These are phyloP conservation scores for Bremia lactucae DNA, from an alignment of 352 stramenopile species.

Conservation along the genomic window DNA sequence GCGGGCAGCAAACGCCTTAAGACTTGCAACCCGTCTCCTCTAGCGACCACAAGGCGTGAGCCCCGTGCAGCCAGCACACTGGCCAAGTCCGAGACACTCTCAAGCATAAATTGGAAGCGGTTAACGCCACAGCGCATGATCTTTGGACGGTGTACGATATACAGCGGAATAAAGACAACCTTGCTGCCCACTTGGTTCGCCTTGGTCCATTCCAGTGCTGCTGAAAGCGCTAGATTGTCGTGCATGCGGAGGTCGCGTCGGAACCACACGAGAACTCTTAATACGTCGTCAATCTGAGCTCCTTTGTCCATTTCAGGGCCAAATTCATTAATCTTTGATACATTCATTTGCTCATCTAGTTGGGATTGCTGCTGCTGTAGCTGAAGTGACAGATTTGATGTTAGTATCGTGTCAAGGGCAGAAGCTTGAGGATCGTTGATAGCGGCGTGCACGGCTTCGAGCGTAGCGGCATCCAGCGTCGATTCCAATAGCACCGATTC, in stretches of 20 bases:
- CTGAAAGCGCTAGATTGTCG: slow-evolving; percentile 90
- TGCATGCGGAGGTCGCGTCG: slow-evolving; percentile 92
- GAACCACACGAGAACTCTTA: slow-evolving; percentile 85
- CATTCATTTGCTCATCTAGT: background rate
- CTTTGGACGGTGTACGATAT: slow-evolving; percentile 81
- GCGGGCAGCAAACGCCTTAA: slow-evolving; percentile 70
- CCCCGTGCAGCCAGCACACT: slow-evolving; percentile 52
- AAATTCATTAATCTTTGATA: slow-evolving; percentile 1
- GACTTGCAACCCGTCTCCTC: slow-evolving; percentile 68
- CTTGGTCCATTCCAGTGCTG: slow-evolving; percentile 42
- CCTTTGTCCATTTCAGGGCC: background rate
- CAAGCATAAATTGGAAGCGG: slow-evolving; percentile 89
- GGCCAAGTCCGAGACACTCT: slow-evolving; percentile 83
- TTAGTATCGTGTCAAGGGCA: background rate
- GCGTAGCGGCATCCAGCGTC: slow-evolving; percentile 21
- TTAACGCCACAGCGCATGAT: slow-evolving; percentile 77
- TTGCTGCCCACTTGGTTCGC: slow-evolving; percentile 3
- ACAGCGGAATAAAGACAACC: slow-evolving; percentile 74
- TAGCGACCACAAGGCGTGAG: slow-evolving; percentile 58
- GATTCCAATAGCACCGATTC: slow-evolving; percentile 16
- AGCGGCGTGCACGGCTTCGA: slow-evolving; percentile 29
- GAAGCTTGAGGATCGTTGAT: slow-evolving; percentile 17
- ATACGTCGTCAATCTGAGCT: slow-evolving; percentile 9
- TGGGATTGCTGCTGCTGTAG: background rate
- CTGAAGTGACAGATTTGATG: background rate